phyloP scores from a whole-genome alignment of 345 rosid genomes.

The Eucalyptus pauciflora region DNA sequence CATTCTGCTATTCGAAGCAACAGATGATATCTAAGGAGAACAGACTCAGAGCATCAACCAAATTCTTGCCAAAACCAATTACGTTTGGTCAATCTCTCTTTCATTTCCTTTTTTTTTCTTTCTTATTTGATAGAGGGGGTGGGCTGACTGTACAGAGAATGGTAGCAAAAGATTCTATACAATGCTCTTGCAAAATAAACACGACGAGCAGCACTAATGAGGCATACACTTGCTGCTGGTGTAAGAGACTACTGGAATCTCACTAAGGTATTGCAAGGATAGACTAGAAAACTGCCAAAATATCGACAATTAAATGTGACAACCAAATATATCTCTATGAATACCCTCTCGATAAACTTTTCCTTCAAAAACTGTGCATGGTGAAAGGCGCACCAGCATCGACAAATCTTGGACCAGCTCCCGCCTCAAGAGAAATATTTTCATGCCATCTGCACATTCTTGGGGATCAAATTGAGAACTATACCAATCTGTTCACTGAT shows the following conservation, averaged over 20 bases:
- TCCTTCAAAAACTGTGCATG: neutral
- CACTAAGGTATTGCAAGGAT: neutral
- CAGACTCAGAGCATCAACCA: neutral
- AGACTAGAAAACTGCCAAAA: neutral
- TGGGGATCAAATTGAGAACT: neutral
- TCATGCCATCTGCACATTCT: neutral
- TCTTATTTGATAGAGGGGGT: neutral
- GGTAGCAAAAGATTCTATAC: neutral
- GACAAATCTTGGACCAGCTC: neutral
- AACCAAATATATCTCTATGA: neutral
- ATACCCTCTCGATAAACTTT: neutral
- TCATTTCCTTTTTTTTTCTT: neutral
- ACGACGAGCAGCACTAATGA: neutral
- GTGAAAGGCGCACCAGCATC: neutral
- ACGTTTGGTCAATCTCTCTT: neutral
- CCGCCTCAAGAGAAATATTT: neutral
- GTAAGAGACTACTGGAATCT: neutral
- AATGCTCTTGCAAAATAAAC: neutral
- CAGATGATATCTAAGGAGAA: neutral
- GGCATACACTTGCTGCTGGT: neutral
- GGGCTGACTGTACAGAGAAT: neutral
- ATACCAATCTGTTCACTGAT: neutral
- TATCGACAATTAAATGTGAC: neutral
- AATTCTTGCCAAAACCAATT: neutral
- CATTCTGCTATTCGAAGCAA: neutral